Evolutionary conservation across 305 asterid species (phyloP), one percentile per base, ranked within the genome.

Genomic region (Fraxinus greggii): DNA sequence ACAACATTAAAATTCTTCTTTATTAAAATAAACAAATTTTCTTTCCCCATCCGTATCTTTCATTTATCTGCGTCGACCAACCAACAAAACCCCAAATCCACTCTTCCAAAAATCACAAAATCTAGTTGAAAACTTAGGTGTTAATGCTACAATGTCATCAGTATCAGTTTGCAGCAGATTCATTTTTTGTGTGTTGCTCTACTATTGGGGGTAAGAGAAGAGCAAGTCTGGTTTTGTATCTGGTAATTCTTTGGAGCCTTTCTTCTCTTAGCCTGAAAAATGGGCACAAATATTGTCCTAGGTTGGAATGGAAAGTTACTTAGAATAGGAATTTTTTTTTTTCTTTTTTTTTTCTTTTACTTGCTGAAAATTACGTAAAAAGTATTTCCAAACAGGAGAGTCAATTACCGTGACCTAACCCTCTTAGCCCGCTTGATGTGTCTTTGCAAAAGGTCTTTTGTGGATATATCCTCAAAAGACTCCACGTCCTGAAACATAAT

Each of bases 371-470:
- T 51, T 51, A 17, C 1, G 9, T 51, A 19, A 51, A 51, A 51
- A 4, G 61, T 51, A 51, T 17, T 51, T 51, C 21, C 19, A 51
- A 2, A 51, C 61, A 72, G 74, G 85, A 65, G 78, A 78, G 72
- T 78, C 54, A 83, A 59, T 86, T 92, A 95, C 99, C 94, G 86
- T 77, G 95, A 90, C 56, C 98, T 90, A 77, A 95, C 92, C 86
- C 89, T 91, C 92, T 94, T 95, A 75, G 99, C 99, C 78, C 92
- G 99, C 83, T 86, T 92, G 86, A 95, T 88, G 85, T 94, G 99
- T 78, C 88, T 86, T 81, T 92, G 98, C 90, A 95, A 88, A 79
- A 95, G 91, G 83, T 94, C 97, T 72, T 87, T 84, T 40, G 90
- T 87, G 56, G 98, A 88, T 88, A 91, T 80, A 76, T 88, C 80